phyloP scores from a whole-genome alignment of 805 yeast species.

The Wickerhamomyces kurtzmanii region DNA sequence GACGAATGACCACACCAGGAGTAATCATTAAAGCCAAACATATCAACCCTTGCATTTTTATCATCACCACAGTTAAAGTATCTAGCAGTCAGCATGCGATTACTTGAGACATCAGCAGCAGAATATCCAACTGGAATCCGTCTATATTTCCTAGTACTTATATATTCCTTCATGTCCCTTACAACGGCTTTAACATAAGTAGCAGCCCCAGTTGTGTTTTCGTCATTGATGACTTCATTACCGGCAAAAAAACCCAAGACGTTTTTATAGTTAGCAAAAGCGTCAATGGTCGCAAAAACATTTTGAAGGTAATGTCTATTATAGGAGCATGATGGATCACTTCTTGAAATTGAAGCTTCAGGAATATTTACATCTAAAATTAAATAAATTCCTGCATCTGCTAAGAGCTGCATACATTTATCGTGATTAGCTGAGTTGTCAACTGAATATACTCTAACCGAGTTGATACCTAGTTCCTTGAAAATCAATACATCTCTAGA shows the following conservation, averaged over 20 bases:
- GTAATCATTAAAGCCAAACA: slow-evolving; percentile 91
- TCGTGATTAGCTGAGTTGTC: slow-evolving; percentile 64
- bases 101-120: slow-evolving; percentile 79
- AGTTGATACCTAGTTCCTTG: slow-evolving; percentile 60
- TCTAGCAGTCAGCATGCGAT: slow-evolving; percentile 66
- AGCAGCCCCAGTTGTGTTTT: slow-evolving; percentile 50
- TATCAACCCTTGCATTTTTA: slow-evolving; percentile 68
- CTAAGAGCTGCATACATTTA: slow-evolving; percentile 57
- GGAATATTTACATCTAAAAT: slow-evolving; percentile 72
- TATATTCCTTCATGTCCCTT: slow-evolving; percentile 67
- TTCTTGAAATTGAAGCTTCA: slow-evolving; percentile 61
- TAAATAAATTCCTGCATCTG: slow-evolving; percentile 66
- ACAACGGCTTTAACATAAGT: slow-evolving; percentile 74
- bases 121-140: slow-evolving; percentile 77
- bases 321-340: slow-evolving; percentile 58
- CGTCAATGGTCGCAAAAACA: slow-evolving; percentile 76
- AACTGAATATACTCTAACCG: slow-evolving; percentile 67
- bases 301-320: slow-evolving; percentile 72
- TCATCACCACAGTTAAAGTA: slow-evolving; percentile 89
- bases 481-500: slow-evolving; percentile 59
- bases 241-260: slow-evolving; percentile 75
- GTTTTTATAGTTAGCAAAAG: slow-evolving; percentile 53
- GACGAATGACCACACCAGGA: slow-evolving; percentile 90
- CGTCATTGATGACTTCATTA: slow-evolving; percentile 69
- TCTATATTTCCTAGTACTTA: slow-evolving; percentile 52